Evolutionary conservation across 179 eudicot species (phyloP).

Genomic region (Patellifolia procumbens): DNA sequence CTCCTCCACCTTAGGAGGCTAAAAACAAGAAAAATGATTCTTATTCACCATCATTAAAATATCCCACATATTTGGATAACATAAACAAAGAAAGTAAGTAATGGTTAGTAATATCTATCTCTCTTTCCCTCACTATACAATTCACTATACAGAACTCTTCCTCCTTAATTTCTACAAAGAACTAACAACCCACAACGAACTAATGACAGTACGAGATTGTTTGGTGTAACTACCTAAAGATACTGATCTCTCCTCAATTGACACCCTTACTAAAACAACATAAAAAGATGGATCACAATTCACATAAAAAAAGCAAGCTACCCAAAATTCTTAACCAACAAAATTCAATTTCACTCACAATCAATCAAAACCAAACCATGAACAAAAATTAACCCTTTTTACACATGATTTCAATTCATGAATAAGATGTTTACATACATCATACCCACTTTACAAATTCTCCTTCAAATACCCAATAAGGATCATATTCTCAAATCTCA

Average conservation of each 20-base stretch:
- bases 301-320: neutral
- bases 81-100: conserved; percentile 10
- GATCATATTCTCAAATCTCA: neutral
- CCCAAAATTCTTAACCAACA: conserved; percentile 20
- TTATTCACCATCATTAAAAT: conserved; percentile 14
- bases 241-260: conserved; percentile 11
- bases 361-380: conserved; percentile 18
- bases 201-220: conserved; percentile 33
- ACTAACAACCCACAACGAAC: conserved; percentile 36
- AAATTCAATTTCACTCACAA: conserved; percentile 13
- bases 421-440: neutral
- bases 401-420: neutral
- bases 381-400: conserved; percentile 10
- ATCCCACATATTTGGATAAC: conserved; percentile 15
- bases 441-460: conserved; percentile 2
- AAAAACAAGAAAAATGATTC: neutral
- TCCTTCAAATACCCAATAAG: neutral
- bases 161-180: conserved; percentile 22
- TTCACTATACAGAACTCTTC: too few species aligned
- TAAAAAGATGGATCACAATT: conserved; percentile 2
- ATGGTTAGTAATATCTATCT: too few species aligned
- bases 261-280: conserved; percentile 1
- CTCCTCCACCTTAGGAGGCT: conserved; percentile 9
- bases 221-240: conserved; percentile 38
- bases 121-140: too few species aligned